These are phyloP conservation scores for Venturia nashicola DNA, from an alignment of 2,329 filamentous ascomycete species.

Conservation along the genomic window DNA sequence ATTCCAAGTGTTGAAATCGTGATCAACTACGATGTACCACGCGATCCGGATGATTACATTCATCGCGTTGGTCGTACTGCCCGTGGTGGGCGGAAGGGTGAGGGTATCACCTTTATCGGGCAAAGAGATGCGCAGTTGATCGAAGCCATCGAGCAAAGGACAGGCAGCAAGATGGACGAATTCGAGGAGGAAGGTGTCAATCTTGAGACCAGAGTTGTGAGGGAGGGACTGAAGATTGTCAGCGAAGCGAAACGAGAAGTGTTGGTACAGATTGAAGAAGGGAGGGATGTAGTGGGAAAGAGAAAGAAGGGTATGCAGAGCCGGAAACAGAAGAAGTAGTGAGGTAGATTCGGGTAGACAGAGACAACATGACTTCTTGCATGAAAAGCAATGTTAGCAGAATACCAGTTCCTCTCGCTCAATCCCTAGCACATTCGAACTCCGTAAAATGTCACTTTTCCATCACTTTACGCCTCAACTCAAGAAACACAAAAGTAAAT, in stretches of 20 bases:
- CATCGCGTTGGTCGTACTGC: conserved; percentile 93
- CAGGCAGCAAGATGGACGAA: conserved; percentile 66
- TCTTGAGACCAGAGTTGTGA: conserved; percentile 77
- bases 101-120: conserved; percentile 77
- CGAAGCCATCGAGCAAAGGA: conserved; percentile 76
- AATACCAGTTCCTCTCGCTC: too few species aligned
- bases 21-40: conserved; percentile 88
- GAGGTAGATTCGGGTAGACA: neutral
- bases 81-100: conserved; percentile 73
- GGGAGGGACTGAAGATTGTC: conserved; percentile 77
- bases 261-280: conserved; percentile 80
- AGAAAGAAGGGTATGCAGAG: conserved; percentile 27
- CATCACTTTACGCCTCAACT: too few species aligned
- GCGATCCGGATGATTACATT: conserved; percentile 96
- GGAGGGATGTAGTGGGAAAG: conserved; percentile 84
- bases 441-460: too few species aligned
- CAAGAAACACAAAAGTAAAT: too few species aligned
- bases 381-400: too few species aligned
- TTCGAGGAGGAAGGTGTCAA: conserved; percentile 89
- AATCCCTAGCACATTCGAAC: too few species aligned
- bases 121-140: conserved; percentile 87
- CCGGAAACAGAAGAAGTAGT: conserved; percentile 3
- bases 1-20: conserved; percentile 86
- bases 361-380: neutral
- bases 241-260: conserved; percentile 95